phyloP scores from a whole-genome alignment of 129 eudicot species.

The Helianthus tuberosus region DNA sequence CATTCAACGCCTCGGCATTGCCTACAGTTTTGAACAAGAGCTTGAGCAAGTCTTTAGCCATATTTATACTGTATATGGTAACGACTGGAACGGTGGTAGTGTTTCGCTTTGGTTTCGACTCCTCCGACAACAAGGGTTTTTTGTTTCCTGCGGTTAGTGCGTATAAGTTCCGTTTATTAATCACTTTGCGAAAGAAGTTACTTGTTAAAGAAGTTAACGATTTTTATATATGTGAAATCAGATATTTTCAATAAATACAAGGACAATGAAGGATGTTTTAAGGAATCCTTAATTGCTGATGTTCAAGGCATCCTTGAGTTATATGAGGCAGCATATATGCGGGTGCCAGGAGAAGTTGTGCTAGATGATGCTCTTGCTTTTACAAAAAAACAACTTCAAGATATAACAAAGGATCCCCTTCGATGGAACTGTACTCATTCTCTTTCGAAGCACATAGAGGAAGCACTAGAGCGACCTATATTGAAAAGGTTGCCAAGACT shows the following conservation, averaged over 20 bases:
- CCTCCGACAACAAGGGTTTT: too few relatives aligned
- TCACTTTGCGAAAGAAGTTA: neutral
- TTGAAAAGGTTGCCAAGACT: neutral
- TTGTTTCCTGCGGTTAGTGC: too few relatives aligned
- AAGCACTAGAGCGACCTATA: constrained; percentile 1
- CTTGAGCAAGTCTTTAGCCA: too few relatives aligned
- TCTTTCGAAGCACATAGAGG: neutral
- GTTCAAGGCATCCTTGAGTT: neutral
- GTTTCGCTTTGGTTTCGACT: too few relatives aligned
- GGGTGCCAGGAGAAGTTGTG: neutral
- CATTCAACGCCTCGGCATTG: too few relatives aligned
- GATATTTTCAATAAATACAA: neutral
- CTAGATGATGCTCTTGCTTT: constrained; percentile 3
- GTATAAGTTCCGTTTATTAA: neutral
- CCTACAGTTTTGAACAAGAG: too few relatives aligned
- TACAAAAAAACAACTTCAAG: neutral
- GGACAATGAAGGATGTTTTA: neutral
- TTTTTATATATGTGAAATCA: neutral
- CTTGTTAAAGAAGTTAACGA: neutral
- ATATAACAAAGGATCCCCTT: neutral
- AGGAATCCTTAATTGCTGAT: neutral
- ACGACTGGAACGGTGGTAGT: too few relatives aligned
- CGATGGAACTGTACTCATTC: neutral
- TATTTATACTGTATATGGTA: too few relatives aligned
- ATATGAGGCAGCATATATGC: constrained; percentile 12